Evolutionary conservation across 2,329 filamentous ascomycete species (phyloP).

Genomic region (Xylariaceae sp.): DNA sequence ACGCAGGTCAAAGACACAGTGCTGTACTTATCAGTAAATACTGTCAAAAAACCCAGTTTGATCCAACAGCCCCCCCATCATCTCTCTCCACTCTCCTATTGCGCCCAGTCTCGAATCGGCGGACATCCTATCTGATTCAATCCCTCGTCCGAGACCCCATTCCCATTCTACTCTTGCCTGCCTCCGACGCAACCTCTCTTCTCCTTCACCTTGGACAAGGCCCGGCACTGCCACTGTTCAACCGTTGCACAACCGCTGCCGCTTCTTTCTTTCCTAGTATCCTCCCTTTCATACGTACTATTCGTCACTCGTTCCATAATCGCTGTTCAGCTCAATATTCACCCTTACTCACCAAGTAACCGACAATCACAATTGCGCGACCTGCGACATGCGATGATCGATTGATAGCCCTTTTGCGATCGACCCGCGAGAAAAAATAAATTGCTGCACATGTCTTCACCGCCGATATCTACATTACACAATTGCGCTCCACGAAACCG

Average conservation of each 20-base stretch:
- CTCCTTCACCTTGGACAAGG: slow-evolving; percentile 8
- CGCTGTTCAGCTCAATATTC: slow-evolving; percentile 3
- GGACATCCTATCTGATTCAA: too few relatives aligned
- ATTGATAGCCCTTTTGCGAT: not conserved
- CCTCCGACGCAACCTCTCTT: slow-evolving; percentile 7
- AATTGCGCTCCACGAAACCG: slow-evolving; percentile 2
- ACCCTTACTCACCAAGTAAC: slow-evolving; percentile 4
- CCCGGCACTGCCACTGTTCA: slow-evolving; percentile 17
- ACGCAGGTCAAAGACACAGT: too few relatives aligned
- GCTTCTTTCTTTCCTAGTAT: slow-evolving; percentile 7
- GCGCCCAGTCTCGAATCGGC: too few relatives aligned
- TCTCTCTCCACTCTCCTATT: too few relatives aligned
- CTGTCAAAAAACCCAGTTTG: too few relatives aligned
- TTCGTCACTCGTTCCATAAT: slow-evolving; percentile 24
- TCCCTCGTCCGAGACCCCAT: too few relatives aligned
- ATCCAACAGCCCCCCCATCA: too few relatives aligned
- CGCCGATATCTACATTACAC: slow-evolving; percentile 14
- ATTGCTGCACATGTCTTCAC: slow-evolving; percentile 25
- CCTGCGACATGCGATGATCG: slow-evolving; percentile 4
- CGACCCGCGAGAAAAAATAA: not conserved
- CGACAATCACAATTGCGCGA: slow-evolving; percentile 12
- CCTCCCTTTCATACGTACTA: slow-evolving; percentile 7
- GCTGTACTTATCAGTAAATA: too few relatives aligned
- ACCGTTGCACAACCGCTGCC: slow-evolving; percentile 10
- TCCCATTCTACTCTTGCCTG: too few relatives aligned